phyloP scores from a whole-genome alignment of 2,329 filamentous ascomycete genomes.

The Didymella keratinophila region DNA sequence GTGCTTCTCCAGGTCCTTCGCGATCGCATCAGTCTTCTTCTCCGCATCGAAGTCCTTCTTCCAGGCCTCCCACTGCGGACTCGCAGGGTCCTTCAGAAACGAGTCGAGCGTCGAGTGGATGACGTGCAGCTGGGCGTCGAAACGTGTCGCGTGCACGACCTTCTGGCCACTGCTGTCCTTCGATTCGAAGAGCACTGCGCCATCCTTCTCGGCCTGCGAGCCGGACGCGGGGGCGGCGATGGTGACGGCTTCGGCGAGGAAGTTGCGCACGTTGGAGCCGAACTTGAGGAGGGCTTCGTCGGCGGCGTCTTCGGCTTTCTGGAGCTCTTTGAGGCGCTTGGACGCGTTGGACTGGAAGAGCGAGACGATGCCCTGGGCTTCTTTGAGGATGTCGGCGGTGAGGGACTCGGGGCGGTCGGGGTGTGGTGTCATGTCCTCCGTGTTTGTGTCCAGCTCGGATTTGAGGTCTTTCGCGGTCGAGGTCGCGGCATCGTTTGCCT shows the following conservation, averaged over 20 bases:
- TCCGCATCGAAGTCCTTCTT: constrained; percentile 78
- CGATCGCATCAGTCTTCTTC: constrained; percentile 83
- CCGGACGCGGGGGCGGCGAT: constrained; percentile 74
- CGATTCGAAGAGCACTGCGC: constrained; percentile 84
- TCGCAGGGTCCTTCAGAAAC: constrained; percentile 82
- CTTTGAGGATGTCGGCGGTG: constrained; percentile 60
- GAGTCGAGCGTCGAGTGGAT: constrained; percentile 84
- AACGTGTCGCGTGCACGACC: constrained; percentile 91
- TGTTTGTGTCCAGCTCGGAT: constrained; percentile 26
- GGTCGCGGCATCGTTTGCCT: constrained; percentile 32
- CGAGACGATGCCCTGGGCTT: constrained; percentile 73
- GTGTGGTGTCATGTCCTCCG: constrained; percentile 39
- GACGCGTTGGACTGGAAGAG: constrained; percentile 79
- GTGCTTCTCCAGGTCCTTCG: constrained; percentile 82
- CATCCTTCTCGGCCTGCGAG: constrained; percentile 55
- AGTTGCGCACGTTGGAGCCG: constrained; percentile 86
- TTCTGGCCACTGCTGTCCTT: constrained; percentile 89
- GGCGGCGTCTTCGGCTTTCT: constrained; percentile 91
- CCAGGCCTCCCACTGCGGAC: constrained; percentile 78
- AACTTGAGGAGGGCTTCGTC: constrained; percentile 95
- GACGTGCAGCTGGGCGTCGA: constrained; percentile 94
- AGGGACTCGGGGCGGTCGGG: constrained; percentile 56
- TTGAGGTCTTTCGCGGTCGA: constrained; percentile 23
- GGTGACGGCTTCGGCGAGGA: constrained; percentile 87
- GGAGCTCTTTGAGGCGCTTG: constrained; percentile 85